A percentile compares a stretch with the other conserved stretches of the same genome.
These are phyloP conservation scores for Gryganskiella cystojenkinii DNA, from an alignment of 192 early-diverging fungal genomes.

Conservation along the genomic window DNA sequence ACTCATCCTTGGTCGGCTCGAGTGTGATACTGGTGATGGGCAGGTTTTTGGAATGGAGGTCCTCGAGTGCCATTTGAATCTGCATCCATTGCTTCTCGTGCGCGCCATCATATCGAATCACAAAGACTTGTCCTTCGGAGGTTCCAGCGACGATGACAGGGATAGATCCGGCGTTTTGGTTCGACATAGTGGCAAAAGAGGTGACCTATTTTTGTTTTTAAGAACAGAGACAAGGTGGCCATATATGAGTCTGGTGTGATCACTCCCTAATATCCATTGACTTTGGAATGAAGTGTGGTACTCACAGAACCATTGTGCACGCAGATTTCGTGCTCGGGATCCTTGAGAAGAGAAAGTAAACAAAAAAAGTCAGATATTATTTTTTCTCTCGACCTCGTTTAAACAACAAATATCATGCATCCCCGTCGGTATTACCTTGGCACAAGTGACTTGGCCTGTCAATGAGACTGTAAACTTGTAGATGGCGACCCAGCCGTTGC, in stretches of 20 bases:
- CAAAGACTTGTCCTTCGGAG: slow-evolving; percentile 39
- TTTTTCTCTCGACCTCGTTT: too few species aligned
- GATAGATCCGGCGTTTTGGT: slow-evolving; percentile 19
- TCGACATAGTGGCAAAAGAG: slow-evolving; percentile 38
- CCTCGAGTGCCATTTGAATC: slow-evolving; percentile 24
- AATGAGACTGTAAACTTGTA: slow-evolving; percentile 46
- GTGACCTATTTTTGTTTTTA: slow-evolving; percentile 19
- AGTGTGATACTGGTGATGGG: slow-evolving; percentile 46
- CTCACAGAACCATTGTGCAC: slow-evolving; percentile 10
- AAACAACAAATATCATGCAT: too few species aligned
- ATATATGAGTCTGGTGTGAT: too few species aligned
- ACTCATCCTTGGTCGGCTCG: slow-evolving; percentile 30
- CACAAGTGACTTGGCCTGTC: slow-evolving; percentile 36
- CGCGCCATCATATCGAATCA: slow-evolving; percentile 30
- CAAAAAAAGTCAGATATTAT: too few species aligned
- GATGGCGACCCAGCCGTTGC: slow-evolving; percentile 38
- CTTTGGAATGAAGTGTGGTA: too few species aligned
- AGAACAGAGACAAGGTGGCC: too few species aligned
- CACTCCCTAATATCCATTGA: too few species aligned
- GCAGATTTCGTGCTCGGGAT: slow-evolving; percentile 6
- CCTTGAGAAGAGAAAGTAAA: neutral
- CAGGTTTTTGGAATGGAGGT: slow-evolving; percentile 23
- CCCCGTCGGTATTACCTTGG: slow-evolving; percentile 15
- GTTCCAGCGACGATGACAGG: slow-evolving; percentile 46
- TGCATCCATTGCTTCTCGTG: slow-evolving; percentile 25